These are phyloP conservation scores for Castanopsis chinensis DNA, from an alignment of 306 rosid species.

Conservation along the genomic window DNA sequence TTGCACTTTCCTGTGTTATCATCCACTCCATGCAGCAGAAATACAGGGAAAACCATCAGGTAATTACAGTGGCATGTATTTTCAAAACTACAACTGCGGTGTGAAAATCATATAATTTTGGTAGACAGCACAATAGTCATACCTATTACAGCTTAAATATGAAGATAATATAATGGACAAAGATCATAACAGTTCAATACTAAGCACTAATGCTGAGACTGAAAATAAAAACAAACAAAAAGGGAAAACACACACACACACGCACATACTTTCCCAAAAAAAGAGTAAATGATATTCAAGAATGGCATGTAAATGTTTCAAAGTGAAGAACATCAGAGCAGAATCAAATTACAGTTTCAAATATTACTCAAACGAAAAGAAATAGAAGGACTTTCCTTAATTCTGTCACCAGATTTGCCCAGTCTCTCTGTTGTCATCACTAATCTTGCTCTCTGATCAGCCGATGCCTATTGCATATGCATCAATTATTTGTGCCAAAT, in stretches of 20 bases:
- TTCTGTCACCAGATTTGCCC: constrained; percentile 66
- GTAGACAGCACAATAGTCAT: background rate
- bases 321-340: background rate
- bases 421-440: constrained; percentile 75
- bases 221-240: background rate
- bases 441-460: constrained; percentile 79
- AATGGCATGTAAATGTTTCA: background rate
- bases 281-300: background rate
- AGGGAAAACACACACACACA: too few species aligned
- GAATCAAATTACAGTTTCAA: background rate
- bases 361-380: background rate
- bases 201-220: background rate
- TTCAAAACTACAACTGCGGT: background rate
- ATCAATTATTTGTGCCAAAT: constrained; percentile 30
- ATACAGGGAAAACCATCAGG: constrained; percentile 21
- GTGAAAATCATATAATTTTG: background rate
- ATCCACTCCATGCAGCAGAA: constrained; percentile 90
- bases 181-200: background rate
- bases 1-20: constrained; percentile 87
- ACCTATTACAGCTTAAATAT: background rate
- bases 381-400: constrained; percentile 49
- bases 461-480: constrained; percentile 66
- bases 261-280: background rate
- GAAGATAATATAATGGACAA: background rate
- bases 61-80: constrained; percentile 1